phyloP scores from a whole-genome alignment of 2,329 filamentous ascomycete genomes.

The Fusarium tupiense region DNA sequence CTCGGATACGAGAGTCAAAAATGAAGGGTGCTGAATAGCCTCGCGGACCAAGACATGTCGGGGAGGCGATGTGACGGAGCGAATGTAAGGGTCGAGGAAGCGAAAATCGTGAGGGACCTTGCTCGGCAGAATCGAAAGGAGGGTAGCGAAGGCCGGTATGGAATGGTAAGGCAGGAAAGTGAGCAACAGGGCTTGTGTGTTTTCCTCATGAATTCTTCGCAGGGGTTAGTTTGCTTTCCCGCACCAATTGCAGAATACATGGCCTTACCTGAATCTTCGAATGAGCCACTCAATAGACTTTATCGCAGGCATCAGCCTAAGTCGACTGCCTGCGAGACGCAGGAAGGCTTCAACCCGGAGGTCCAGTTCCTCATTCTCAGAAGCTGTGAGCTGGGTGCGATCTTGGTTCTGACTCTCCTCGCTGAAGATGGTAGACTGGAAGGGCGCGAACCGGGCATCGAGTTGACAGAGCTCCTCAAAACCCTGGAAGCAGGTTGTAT shows the following conservation, averaged over 20 bases:
- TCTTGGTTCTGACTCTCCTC: conserved; percentile 93
- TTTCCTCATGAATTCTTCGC: conserved; percentile 86
- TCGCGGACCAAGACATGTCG: conserved; percentile 85
- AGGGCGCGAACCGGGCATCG: conserved; percentile 80
- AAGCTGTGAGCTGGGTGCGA: conserved; percentile 81
- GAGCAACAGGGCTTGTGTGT: conserved; percentile 79
- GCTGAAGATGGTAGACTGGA: conserved; percentile 85
- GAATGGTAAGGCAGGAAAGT: conserved; percentile 95
- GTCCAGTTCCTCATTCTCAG: conserved; percentile 86
- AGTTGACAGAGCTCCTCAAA: conserved; percentile 92
- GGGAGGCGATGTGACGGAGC: conserved; percentile 78
- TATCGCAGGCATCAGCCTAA: conserved; percentile 86
- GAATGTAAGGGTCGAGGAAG: conserved; percentile 88
- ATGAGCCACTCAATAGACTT: conserved; percentile 97
- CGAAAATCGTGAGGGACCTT: conserved; percentile 79
- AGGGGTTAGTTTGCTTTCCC: conserved; percentile 7
- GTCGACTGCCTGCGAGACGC: conserved; percentile 76
- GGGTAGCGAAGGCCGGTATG: conserved; percentile 82
- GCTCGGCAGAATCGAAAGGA: conserved; percentile 87
- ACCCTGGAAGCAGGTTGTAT: conserved; percentile 85
- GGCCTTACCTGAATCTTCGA: conserved; percentile 80
- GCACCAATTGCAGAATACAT: neutral
- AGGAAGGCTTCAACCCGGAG: conserved; percentile 83
- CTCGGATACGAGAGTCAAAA: conserved; percentile 80
- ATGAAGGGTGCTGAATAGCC: conserved; percentile 78